Base-by-base conservation (phyloP, 192 early-diverging fungal genomes). In the Martensiomyces pterosporus region DNA sequence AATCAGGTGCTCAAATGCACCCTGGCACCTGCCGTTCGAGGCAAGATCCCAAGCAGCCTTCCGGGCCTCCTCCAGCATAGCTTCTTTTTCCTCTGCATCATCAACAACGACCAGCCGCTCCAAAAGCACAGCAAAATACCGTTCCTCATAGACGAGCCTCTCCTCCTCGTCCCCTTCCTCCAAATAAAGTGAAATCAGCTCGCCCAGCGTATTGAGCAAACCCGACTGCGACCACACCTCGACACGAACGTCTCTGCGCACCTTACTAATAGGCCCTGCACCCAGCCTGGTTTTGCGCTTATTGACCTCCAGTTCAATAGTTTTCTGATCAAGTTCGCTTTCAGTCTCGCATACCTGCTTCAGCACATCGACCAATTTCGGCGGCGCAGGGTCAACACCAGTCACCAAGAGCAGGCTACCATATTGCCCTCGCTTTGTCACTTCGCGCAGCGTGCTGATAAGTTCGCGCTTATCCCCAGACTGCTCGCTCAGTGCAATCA, bases 211-310 rank as follows among this genome's bases (percentile, higher is more conserved):
- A 3, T 47, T 37, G 17, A 71, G 52, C 16, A 82, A 50, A 33
- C 80, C 64, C 0, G 87, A 89, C 27, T 71, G 56, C 7, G 38
- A 60, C 46, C 76, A 82, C 10, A 91, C 73, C 39, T 96, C 91
- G 0, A 53, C 60, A 42, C 81, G 76, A 1, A 92, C 87, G 25
- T 81, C 72, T 1, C 60, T 51, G 16, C 77, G 66, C 18, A 93
- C 72, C 17, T 71, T 73, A 12, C 64, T 58, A 1, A 79, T 53
- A 1, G 88, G 76, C 5, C 82, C 85, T 0, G 88, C 84, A 14
- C 79, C 80, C 13, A 93, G 57, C 25, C 90, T 57, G 9, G 80
- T 78, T 6, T 82, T 80, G 19, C 91, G 80, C 22, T 79, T 58
- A 32, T 75, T 76, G 12, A 91, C 60, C 40, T 89, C 85, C 5